Evolutionary conservation across 116 monocot genomes (phyloP).

Genomic region (Papilionanthe hybrid): DNA sequence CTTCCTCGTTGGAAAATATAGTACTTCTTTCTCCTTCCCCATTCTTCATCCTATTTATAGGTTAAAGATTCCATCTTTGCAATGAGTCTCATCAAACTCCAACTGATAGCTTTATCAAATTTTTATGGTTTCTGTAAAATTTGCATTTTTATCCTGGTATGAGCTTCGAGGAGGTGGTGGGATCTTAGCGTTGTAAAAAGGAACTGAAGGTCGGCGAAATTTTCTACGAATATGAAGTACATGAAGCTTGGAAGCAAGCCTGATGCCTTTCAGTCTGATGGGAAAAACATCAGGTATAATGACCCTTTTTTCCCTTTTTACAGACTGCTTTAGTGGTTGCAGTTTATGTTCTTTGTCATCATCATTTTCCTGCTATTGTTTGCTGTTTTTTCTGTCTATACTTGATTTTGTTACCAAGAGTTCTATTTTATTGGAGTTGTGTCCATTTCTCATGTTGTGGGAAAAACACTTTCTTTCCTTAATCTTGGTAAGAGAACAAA

Average conservation of each 20-base stretch:
- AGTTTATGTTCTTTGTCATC: neutral
- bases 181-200: constrained; percentile 1
- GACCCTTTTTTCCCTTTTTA: neutral
- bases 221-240: constrained; percentile 59
- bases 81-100: neutral
- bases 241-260: constrained; percentile 79
- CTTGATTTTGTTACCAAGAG: neutral
- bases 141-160: neutral
- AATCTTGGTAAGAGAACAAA: too few relatives aligned
- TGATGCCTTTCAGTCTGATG: constrained; percentile 53
- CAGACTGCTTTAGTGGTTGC: neutral
- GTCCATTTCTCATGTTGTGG: too few relatives aligned
- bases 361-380: neutral
- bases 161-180: neutral
- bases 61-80: neutral
- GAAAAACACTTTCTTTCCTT: too few relatives aligned
- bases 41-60: neutral
- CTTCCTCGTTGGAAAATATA: neutral
- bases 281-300: constrained; percentile 47
- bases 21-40: neutral
- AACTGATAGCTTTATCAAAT: neutral
- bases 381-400: neutral
- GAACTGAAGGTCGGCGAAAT: neutral
- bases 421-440: neutral
- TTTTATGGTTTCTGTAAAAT: neutral